These are phyloP conservation scores for Mediolabrus comicus DNA, from an alignment of 108 stramenopile species.

Conservation along the genomic window DNA sequence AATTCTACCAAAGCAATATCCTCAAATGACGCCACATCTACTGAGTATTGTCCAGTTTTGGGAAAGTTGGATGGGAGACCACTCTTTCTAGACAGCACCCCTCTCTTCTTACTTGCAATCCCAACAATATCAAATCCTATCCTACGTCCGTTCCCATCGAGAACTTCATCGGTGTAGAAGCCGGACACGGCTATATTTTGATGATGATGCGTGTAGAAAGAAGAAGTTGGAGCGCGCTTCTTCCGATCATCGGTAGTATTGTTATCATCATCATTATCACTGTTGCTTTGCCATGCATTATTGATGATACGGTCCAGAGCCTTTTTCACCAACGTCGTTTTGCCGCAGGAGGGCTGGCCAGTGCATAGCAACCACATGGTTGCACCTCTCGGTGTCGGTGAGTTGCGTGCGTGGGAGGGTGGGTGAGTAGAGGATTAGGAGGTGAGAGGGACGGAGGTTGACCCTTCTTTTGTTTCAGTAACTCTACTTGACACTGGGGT, in stretches of 20 bases:
- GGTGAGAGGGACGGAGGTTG: too few species aligned
- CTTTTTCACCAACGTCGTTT: slow-evolving; percentile 29
- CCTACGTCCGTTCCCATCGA: neutral
- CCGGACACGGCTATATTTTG: slow-evolving; percentile 2
- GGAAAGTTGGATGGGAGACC: slow-evolving; percentile 10
- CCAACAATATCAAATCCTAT: slow-evolving; percentile 34
- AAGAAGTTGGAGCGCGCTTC: neutral
- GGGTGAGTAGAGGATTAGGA: too few species aligned
- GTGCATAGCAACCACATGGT: slow-evolving; percentile 28
- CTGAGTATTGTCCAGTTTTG: slow-evolving; percentile 27
- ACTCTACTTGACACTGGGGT: too few species aligned
- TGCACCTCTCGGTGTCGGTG: too few species aligned
- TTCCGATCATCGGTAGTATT: too few species aligned
- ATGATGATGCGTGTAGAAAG: neutral
- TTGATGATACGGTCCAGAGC: neutral
- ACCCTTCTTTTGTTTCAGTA: too few species aligned
- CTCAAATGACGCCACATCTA: slow-evolving; percentile 32
- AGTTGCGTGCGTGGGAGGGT: too few species aligned
- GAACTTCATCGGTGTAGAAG: slow-evolving; percentile 30
- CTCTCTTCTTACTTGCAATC: slow-evolving; percentile 13
- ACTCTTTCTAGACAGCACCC: slow-evolving; percentile 12
- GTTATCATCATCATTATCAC: neutral
- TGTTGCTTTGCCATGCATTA: neutral
- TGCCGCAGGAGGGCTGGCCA: slow-evolving; percentile 23
- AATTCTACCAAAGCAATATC: slow-evolving; percentile 1